Evolutionary conservation across 2,329 filamentous ascomycete species (phyloP).

Genomic region (Nemania sp.): DNA sequence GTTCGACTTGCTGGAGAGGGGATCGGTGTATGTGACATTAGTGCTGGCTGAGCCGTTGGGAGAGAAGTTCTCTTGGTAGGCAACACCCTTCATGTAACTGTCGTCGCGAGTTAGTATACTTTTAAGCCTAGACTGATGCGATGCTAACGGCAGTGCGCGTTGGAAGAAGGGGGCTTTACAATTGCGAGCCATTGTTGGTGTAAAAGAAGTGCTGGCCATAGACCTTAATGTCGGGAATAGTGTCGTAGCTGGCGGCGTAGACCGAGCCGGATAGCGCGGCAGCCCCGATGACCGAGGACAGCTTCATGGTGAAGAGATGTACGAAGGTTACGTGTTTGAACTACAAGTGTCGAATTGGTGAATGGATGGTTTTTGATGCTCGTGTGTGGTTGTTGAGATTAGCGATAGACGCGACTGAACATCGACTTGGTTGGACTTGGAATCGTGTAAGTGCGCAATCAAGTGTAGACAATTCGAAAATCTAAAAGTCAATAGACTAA

Average conservation of each 20-base stretch:
- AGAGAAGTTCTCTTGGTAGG: conserved; percentile 87
- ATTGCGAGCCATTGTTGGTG: conserved; percentile 74
- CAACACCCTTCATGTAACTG: conserved; percentile 87
- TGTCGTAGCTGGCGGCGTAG: conserved; percentile 48
- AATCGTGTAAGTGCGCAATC: conserved; percentile 13
- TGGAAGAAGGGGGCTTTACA: conserved; percentile 56
- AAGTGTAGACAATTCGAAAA: neutral
- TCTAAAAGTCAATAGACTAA: neutral
- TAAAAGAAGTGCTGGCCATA: conserved; percentile 54
- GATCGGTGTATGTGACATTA: conserved; percentile 77
- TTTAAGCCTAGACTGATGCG: neutral
- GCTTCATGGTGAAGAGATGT: conserved; percentile 43
- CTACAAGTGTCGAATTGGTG: neutral
- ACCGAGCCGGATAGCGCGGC: conserved; percentile 45
- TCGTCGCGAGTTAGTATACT: conserved; percentile 37
- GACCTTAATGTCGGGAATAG: conserved; percentile 49
- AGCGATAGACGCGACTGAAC: neutral
- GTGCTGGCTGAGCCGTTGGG: conserved; percentile 61
- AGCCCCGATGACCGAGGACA: conserved; percentile 46
- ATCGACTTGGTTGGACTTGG: neutral
- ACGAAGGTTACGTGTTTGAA: neutral
- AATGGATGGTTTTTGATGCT: neutral
- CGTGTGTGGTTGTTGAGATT: neutral
- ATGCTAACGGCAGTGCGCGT: neutral
- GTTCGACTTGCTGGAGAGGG: conserved; percentile 75